These are phyloP conservation scores for Trichoderma sp. DNA, from an alignment of 2,329 filamentous ascomycete species.

Conservation along the genomic window DNA sequence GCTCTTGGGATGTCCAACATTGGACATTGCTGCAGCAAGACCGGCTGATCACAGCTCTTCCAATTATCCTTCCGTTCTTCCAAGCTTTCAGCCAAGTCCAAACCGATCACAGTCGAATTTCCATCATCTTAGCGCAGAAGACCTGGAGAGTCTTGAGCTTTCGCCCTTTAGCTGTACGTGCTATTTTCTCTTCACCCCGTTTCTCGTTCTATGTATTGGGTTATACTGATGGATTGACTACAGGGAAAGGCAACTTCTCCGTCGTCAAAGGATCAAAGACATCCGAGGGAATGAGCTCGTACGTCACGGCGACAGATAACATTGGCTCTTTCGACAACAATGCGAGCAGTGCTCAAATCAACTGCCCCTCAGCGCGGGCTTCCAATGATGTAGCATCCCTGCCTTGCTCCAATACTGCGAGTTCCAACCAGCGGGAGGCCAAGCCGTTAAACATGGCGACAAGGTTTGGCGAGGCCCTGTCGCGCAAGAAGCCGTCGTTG, in stretches of 20 bases:
- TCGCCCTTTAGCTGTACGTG: constrained; percentile 42
- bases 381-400: constrained; percentile 28
- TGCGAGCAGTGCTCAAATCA: constrained; percentile 17
- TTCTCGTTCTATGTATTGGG: neutral
- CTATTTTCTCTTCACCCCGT: no score
- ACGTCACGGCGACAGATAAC: constrained; percentile 34
- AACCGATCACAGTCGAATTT: constrained; percentile 35
- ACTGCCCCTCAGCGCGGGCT: neutral
- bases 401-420: constrained; percentile 43
- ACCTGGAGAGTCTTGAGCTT: constrained; percentile 42
- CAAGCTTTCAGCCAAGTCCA: constrained; percentile 42
- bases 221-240: neutral
- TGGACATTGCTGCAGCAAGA: neutral
- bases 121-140: constrained; percentile 38
- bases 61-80: constrained; percentile 40
- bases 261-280: constrained; percentile 29
- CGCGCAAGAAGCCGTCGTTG: constrained; percentile 37
- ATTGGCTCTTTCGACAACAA: constrained; percentile 15
- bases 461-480: constrained; percentile 44
- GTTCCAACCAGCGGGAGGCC: constrained; percentile 43
- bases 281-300: constrained; percentile 36
- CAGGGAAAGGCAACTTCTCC: constrained; percentile 35
- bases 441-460: constrained; percentile 46
- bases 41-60: constrained; percentile 36
- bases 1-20: neutral